These are phyloP conservation scores for Pleurostoma richardsiae DNA, from an alignment of 2,329 filamentous ascomycete species.

Conservation along the genomic window DNA sequence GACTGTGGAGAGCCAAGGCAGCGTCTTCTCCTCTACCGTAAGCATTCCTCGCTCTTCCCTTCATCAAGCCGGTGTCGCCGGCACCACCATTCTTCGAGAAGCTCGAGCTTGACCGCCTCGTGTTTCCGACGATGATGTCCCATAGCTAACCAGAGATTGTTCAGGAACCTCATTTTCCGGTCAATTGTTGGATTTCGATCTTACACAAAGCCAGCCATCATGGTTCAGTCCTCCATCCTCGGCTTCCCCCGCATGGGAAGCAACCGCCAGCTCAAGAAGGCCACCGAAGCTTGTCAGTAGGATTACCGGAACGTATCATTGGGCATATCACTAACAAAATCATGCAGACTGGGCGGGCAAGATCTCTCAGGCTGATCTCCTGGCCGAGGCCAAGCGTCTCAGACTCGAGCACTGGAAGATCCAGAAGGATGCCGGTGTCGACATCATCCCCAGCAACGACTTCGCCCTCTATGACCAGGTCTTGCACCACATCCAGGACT, in stretches of 20 bases:
- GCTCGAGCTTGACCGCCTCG: neutral
- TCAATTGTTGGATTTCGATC: conserved; percentile 8
- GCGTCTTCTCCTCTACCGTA: conserved; percentile 2
- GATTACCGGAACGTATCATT: no score
- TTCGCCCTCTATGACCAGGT: conserved; percentile 99
- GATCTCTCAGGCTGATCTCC: conserved; percentile 83
- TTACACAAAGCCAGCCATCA: conserved; percentile 30
- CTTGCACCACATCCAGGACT: conserved; percentile 96
- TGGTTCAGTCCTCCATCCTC: conserved; percentile 73
- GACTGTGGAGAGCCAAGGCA: conserved; percentile 7
- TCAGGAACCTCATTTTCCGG: conserved; percentile 1
- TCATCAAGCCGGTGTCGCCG: neutral
- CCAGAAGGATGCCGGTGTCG: conserved; percentile 96
- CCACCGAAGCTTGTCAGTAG: conserved; percentile 82
- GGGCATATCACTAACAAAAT: no score
- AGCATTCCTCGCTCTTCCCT: neutral
- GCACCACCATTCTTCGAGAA: no score
- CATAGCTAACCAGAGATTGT: conserved; percentile 1
- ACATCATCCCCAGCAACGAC: conserved; percentile 98
- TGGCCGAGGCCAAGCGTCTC: conserved; percentile 93
- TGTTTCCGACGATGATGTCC: neutral
- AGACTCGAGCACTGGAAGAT: conserved; percentile 98
- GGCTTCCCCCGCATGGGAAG: conserved; percentile 99
- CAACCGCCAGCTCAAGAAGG: conserved; percentile 99
- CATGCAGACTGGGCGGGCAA: conserved; percentile 76